phyloP scores from a whole-genome alignment of 768 basidiomycete genomes.

The Rhodocollybia butyracea region DNA sequence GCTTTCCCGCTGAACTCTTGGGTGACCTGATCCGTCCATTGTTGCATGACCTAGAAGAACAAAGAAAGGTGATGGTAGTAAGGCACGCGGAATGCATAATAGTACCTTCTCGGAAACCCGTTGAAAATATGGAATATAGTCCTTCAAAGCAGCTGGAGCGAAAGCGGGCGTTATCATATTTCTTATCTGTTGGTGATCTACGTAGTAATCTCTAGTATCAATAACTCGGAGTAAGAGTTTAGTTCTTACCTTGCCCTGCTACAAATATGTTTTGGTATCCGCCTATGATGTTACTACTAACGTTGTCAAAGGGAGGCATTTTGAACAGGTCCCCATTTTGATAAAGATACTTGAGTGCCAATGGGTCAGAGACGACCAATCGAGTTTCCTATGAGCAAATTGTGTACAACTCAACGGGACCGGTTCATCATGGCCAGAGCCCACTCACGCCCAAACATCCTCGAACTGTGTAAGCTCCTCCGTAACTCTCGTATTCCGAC shows the following conservation, averaged over 20 bases:
- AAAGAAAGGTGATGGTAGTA: too few relatives aligned
- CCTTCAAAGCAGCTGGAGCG: not conserved
- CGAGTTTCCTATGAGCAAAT: not conserved
- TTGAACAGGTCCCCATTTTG: not conserved
- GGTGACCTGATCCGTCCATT: not conserved
- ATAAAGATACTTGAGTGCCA: not conserved
- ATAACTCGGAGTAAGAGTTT: too few relatives aligned
- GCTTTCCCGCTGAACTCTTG: not conserved
- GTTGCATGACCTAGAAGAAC: not conserved
- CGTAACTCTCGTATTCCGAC: not conserved
- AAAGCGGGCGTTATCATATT: too few relatives aligned
- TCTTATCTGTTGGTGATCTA: too few relatives aligned
- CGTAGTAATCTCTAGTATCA: too few relatives aligned
- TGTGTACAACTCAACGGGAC: not conserved
- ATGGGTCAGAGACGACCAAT: not conserved
- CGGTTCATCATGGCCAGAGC: not conserved
- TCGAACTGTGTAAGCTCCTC: not conserved
- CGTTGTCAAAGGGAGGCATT: not conserved
- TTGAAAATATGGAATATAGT: too few relatives aligned
- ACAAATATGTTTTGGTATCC: too few relatives aligned
- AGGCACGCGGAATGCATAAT: too few relatives aligned
- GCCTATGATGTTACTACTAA: not conserved
- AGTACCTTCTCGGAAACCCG: not conserved
- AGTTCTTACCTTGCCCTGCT: too few relatives aligned
- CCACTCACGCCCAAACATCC: not conserved